These are phyloP conservation scores for Ogataea pini DNA, from an alignment of 805 yeast genomes.

Conservation along the genomic window DNA sequence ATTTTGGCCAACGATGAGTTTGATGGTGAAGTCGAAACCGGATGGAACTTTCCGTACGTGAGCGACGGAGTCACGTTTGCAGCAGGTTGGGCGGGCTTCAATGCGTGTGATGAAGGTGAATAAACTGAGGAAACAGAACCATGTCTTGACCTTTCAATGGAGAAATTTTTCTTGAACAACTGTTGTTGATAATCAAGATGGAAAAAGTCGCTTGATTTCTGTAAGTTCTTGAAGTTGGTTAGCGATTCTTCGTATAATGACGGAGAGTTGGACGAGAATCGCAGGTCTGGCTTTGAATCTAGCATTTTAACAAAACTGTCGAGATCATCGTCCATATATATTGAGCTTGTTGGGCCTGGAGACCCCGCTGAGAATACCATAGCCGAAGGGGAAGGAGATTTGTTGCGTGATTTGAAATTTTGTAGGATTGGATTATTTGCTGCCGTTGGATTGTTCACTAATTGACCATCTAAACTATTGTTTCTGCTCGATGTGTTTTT, in stretches of 20 bases:
- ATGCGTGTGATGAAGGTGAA: conserved; percentile 26
- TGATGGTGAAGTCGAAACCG: conserved; percentile 23
- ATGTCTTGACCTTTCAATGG: conserved; percentile 18
- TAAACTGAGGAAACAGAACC: conserved; percentile 27
- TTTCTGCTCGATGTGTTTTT: conserved; percentile 30
- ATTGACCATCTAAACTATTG: conserved; percentile 33
- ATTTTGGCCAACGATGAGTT: conserved; percentile 22
- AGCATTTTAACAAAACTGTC: conserved; percentile 37
- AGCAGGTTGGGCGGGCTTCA: conserved; percentile 22
- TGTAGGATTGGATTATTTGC: conserved; percentile 26
- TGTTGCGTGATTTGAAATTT: conserved; percentile 27
- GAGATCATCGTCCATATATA: conserved; percentile 36
- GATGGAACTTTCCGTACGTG: conserved; percentile 24
- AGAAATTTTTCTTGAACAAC: conserved; percentile 20
- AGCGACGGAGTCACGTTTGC: conserved; percentile 28
- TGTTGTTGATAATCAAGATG: conserved; percentile 14
- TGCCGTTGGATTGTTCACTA: conserved; percentile 18
- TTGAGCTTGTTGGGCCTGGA: conserved; percentile 28
- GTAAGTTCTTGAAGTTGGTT: conserved; percentile 31
- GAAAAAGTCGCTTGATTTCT: conserved; percentile 31
- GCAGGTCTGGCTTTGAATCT: conserved; percentile 39
- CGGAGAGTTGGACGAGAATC: conserved; percentile 32
- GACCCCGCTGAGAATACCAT: conserved; percentile 6
- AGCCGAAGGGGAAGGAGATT: conserved; percentile 26
- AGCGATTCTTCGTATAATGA: conserved; percentile 31